Evolutionary conservation across 495 filamentous ascomycete species (phyloP), one percentile per base, ranked within the genome.

Genomic region (Hypoxylon lenormandii): DNA sequence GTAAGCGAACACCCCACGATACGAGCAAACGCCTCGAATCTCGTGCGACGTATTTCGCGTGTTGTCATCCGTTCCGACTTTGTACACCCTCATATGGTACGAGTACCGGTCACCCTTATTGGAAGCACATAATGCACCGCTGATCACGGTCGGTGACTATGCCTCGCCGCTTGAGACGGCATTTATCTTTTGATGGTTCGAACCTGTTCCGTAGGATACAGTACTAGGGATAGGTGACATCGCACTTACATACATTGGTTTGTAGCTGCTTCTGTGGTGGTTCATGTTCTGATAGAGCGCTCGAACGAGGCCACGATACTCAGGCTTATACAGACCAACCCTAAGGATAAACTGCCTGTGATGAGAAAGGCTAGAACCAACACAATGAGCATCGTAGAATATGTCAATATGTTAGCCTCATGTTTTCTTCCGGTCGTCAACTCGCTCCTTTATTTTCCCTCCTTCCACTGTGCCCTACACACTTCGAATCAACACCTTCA

Each of bases 321-420:
- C 1, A n/a, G 6, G 10, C 15, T 16, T 70, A 21, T 79, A 79
- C 82, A 85, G 15, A 16, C 38, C 38, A 42, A 12, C 11, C 37
- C 11, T 42, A 33, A 4, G 7, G 22, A 7, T 53, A 30, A 22
- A 37, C 47, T 48, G 37, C 12, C 18, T 37, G 57, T 33, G 37
- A 56, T 43, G 15, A 16, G 33, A 38, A 49, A n/a, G 21, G 12
- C 47, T 16, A 42, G 30, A 28, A n/a, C 47, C 5, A 42, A 13
- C 4, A 30, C 5, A n/a, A 30, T 30, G 11, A 30, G 16, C 8
- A 49, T 2, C 5, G n/a, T 33, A 26, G n/a, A 16, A 19, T 19
- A 37, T 52, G 10, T 19, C 28, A 52, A 37, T 6, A 16, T 37
- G n/a, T 15, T 52, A 19, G 28, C 28, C n/a, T 28, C 4, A 1